These are phyloP conservation scores for Cucurbita maxima DNA, from an alignment of 306 rosid genomes.

Conservation along the genomic window DNA sequence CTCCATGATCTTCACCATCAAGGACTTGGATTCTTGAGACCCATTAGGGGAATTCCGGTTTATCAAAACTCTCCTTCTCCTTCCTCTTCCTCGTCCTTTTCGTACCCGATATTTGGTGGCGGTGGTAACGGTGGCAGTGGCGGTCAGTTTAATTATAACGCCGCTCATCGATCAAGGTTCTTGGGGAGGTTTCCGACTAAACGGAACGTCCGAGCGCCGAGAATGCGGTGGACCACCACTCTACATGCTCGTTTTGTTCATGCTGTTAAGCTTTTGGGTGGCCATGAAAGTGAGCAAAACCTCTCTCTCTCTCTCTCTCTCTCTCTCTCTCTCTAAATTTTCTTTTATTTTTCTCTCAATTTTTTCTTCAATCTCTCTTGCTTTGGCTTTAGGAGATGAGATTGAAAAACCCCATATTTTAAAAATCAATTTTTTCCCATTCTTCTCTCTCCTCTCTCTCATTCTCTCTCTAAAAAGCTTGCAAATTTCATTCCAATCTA, in stretches of 20 bases:
- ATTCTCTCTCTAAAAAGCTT: background rate
- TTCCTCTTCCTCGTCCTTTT: conserved; percentile 15
- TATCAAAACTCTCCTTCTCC: conserved; percentile 54
- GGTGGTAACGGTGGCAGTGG: background rate
- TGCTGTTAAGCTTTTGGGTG: conserved; percentile 93
- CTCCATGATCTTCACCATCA: conserved; percentile 23
- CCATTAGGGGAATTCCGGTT: conserved; percentile 88
- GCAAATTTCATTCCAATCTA: background rate
- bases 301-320: background rate
- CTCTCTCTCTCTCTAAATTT: background rate
- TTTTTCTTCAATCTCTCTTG: background rate
- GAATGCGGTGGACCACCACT: conserved; percentile 99
- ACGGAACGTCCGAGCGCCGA: conserved; percentile 83
- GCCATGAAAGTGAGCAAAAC: conserved; percentile 77
- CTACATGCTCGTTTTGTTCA: conserved; percentile 97
- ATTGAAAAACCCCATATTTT: background rate
- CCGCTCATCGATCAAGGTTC: conserved; percentile 17
- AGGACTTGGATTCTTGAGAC: conserved; percentile 67
- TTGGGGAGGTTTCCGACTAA: conserved; percentile 72
- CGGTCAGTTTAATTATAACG: background rate
- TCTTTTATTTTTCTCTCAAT: background rate
- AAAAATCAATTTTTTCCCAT: background rate
- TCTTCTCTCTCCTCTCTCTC: background rate
- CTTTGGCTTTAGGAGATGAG: background rate
- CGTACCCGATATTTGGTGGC: background rate